A percentile compares a stretch with the other conserved stretches of the same genome.
phyloP scores from a whole-genome alignment of 305 asterid genomes.

The Rubia peregrina region DNA sequence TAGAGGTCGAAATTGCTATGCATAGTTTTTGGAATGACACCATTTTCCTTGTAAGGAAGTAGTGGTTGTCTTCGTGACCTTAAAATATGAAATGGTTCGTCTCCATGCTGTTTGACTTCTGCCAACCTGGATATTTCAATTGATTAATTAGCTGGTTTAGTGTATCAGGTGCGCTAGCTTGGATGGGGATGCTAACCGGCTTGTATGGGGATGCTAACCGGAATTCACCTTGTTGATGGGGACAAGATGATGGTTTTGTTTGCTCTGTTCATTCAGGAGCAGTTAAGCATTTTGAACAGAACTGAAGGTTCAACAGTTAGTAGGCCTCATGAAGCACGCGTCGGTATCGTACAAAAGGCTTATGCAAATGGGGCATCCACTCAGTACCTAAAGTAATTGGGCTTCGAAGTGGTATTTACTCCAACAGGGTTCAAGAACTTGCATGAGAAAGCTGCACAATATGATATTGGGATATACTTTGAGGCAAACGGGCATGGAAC shows the following conservation, averaged over 20 bases:
- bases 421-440: constrained; percentile 90
- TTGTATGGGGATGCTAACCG: constrained; percentile 66
- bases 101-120: background rate
- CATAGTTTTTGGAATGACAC: background rate
- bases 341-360: constrained; percentile 87
- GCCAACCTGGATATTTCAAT: constrained; percentile 16
- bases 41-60: background rate
- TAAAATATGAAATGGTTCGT: background rate
- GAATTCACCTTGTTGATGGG: constrained; percentile 83
- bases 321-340: constrained; percentile 35
- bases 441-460: constrained; percentile 86
- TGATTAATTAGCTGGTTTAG: constrained; percentile 32
- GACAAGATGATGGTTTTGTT: constrained; percentile 91
- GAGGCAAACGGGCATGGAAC: constrained; percentile 99
- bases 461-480: constrained; percentile 80
- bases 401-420: constrained; percentile 67
- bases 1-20: background rate
- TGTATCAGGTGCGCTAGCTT: constrained; percentile 93
- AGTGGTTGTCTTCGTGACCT: background rate
- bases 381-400: constrained; percentile 63
- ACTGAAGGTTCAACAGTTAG: constrained; percentile 34
- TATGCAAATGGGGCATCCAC: constrained; percentile 97
- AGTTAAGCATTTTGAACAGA: constrained; percentile 43
- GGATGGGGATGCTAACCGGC: constrained; percentile 96
- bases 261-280: constrained; percentile 73